Percentiles rank a stretch among this genome's conserved stretches.
phyloP scores from a whole-genome alignment of 1,139 yeast species.

The Barnettozyma hawaiiensis region DNA sequence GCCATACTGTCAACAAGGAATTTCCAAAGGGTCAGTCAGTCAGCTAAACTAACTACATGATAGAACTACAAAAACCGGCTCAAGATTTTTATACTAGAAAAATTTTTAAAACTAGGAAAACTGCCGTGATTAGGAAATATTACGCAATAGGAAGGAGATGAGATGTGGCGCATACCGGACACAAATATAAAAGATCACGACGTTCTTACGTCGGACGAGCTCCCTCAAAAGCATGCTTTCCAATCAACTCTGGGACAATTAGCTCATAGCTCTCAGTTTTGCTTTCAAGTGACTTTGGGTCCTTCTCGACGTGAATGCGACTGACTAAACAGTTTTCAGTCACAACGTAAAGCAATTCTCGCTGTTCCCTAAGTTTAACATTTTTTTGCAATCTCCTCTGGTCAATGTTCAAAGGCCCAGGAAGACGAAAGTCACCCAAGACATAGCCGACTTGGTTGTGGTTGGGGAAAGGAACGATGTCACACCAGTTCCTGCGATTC shows the following conservation, averaged over 20 bases:
- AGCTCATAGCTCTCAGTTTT: constrained; percentile 62
- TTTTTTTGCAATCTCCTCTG: constrained; percentile 9
- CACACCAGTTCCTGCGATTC: constrained; percentile 78
- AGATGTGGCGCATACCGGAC: constrained; percentile 8
- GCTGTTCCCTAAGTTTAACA: constrained; percentile 20
- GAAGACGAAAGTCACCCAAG: constrained; percentile 28
- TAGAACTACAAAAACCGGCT: no score
- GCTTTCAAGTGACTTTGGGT: constrained; percentile 45
- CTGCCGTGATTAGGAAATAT: background rate
- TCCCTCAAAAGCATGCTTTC: constrained; percentile 15
- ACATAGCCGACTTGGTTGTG: constrained; percentile 19
- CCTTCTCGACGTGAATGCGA: constrained; percentile 67
- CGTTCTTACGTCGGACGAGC: constrained; percentile 23
- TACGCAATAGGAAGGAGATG: constrained; percentile 12
- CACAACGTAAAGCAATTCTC: constrained; percentile 41
- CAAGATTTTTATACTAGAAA: constrained; percentile 6
- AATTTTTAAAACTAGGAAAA: background rate
- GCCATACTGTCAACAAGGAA: background rate
- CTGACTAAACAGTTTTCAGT: constrained; percentile 57
- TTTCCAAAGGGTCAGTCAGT: background rate
- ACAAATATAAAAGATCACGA: background rate
- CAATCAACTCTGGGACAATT: constrained; percentile 54
- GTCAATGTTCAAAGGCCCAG: constrained; percentile 24
- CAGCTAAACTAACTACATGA: no score
- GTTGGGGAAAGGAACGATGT: constrained; percentile 39